Conservation (phyloP, 2,329 filamentous ascomycete species). For the Cladosporium sp. region DNA sequence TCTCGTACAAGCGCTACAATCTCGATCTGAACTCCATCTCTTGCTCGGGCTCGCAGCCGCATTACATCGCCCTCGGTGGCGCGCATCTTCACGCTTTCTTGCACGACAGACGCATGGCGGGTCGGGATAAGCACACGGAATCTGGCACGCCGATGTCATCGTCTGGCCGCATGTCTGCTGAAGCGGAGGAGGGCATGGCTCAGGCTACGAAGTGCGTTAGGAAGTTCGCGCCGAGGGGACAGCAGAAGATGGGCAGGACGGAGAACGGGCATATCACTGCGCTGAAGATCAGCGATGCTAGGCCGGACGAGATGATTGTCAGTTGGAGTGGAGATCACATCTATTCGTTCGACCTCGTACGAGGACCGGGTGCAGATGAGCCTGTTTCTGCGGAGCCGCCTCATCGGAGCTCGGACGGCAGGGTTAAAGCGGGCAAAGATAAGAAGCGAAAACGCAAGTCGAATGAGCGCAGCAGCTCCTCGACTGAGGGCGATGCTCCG, state of each 20-base stretch:
- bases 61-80: constrained; percentile 65
- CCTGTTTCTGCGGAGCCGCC: constrained; percentile 8
- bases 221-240: constrained; percentile 59
- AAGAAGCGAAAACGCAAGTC: constrained; percentile 55
- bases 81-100: constrained; percentile 63
- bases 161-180: constrained; percentile 34
- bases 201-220: constrained; percentile 60
- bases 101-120: constrained; percentile 62
- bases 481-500: constrained; percentile 32
- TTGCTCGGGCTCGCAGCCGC: constrained; percentile 59
- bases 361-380: constrained; percentile 51
- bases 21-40: constrained; percentile 64
- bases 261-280: constrained; percentile 62
- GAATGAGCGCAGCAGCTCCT: constrained; percentile 23
- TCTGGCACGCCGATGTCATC: constrained; percentile 43
- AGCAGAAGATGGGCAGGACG: constrained; percentile 45
- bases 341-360: constrained; percentile 56
- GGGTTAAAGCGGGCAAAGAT: constrained; percentile 29
- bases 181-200: constrained; percentile 50
- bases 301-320: constrained; percentile 61
- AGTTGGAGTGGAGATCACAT: constrained; percentile 64
- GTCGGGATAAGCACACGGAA: constrained; percentile 52
- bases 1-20: constrained; percentile 58
- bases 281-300: constrained; percentile 63
- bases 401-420: constrained; percentile 17